Base-by-base conservation (phyloP, 257 asterid genomes). In the Euphrasia confusa region DNA sequence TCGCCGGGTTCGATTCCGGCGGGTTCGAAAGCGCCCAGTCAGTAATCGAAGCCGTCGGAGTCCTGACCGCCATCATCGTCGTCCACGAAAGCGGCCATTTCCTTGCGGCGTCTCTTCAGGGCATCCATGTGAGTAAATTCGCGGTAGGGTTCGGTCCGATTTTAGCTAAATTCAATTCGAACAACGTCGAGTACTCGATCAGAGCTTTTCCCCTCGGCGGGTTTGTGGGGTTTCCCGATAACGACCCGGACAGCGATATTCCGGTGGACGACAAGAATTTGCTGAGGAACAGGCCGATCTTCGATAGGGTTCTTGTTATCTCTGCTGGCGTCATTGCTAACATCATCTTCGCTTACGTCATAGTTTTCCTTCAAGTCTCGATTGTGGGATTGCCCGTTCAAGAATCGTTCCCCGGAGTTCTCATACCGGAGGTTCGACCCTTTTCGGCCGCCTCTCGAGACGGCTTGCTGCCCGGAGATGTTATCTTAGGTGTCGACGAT, bases 131-230 rank as follows among this genome's bases (percentile, higher is more conserved):
- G 77, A 93, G 95, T 80, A 93, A 93, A 68, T 93, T 93, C 68
- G 95, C 99, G 0, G 88, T 93, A 71, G 99, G 99, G 17, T 93
- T 93, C 68, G 99, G 99, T 71, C 99, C 99, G 17, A 73, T 93
- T 30, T 75, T 93, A 72, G 99, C 99, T 75, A 89, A 77, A 30
- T 82, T 86, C 64, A 83, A 89, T 80, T 78, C 89, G 0, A 82
- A 93, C 21, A 84, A 87, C 44, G 97, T 93, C 12, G 99, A 93
- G 76, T 93, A 87, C 69, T 93, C 99, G 14, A 69, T 93, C 71
- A 79, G 99, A 68, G 97, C 97, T 5, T 83, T 93, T 69, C 99
- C 99, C 50, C 84, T 93, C 27, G 99, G 99, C 71, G 99, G 99
- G 21, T 93, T 86, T 74, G 99, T 93, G 64, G 99, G 90, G 0